Evolutionary conservation across 805 yeast genomes (phyloP).

Genomic region (Yueomyces sinensis): DNA sequence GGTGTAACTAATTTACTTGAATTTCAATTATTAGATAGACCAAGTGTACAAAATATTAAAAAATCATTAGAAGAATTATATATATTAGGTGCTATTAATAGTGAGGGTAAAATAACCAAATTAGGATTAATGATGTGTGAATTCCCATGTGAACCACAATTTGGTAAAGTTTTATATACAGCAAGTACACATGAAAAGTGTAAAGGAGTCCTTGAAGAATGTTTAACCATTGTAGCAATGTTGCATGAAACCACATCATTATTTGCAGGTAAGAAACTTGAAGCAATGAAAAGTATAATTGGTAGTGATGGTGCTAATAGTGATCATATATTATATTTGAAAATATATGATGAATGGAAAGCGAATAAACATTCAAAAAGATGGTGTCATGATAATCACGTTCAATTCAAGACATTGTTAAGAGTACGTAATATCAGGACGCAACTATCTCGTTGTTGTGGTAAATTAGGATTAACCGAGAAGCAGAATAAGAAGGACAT

Average conservation of each 20-base stretch:
- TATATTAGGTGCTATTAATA: slow-evolving; percentile 75
- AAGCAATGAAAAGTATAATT: slow-evolving; percentile 23
- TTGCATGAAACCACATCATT: slow-evolving; percentile 58
- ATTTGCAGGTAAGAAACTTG: slow-evolving; percentile 14
- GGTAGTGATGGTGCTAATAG: slow-evolving; percentile 35
- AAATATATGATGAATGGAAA: slow-evolving; percentile 68
- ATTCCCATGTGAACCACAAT: slow-evolving; percentile 85
- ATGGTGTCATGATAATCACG: slow-evolving; percentile 79
- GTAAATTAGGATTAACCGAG: slow-evolving; percentile 17
- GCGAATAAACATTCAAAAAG: slow-evolving; percentile 49
- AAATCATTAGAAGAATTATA: slow-evolving; percentile 73
- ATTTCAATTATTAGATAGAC: slow-evolving; percentile 88
- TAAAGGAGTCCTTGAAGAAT: slow-evolving; percentile 47
- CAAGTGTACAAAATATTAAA: slow-evolving; percentile 58
- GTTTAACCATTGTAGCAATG: slow-evolving; percentile 70
- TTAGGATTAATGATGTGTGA: slow-evolving; percentile 79
- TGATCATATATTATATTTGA: slow-evolving; percentile 67
- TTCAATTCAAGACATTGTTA: slow-evolving; percentile 61
- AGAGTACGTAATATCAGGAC: slow-evolving; percentile 58
- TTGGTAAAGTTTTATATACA: slow-evolving; percentile 60
- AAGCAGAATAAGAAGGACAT: slow-evolving; percentile 5
- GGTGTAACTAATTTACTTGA: slow-evolving; percentile 73
- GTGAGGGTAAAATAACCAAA: slow-evolving; percentile 63
- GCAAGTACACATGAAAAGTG: slow-evolving; percentile 36
- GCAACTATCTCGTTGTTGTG: slow-evolving; percentile 54